Evolutionary conservation across 2,329 filamentous ascomycete genomes (phyloP), one percentile per base, ranked within the genome.

Genomic region (Diatrype stigma): DNA sequence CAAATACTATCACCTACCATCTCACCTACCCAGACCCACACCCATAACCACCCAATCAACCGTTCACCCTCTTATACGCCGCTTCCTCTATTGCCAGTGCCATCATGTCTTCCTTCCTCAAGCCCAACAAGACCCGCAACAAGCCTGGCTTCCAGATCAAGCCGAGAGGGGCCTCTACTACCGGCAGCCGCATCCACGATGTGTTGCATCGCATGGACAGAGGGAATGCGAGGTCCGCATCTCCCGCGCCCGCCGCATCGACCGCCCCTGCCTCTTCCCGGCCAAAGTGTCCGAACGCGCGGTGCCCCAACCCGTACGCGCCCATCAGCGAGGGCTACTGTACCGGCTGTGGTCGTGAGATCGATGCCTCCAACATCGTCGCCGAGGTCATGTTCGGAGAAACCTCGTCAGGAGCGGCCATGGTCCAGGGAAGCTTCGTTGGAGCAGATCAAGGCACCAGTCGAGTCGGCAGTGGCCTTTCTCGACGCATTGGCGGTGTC

Each of bases 321-420:
- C 62, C 63, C 6, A 53, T 86, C 46, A 74, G 80, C 48, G 82
- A 85, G 59, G 83, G 83, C 35, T 80, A 89, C 59, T 97, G 94
- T 71, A 82, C 85, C 54, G 87, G 83, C 45, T 97, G 94, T 69
- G 93, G 91, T 78, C 86, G 84, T 53, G 84, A 96, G 58, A 82
- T 93, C 50, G 86, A 89, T 60, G 88, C 95, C 65, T 86, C 84
- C 66, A 91, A 95, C 64, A 96, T 97, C 56, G 92, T 96, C 52
- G 83, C 90, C 46, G 94, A 99, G 68, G 83, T 97, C 55, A 86
- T 86, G 21, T 99, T 97, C 64, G 91, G 91, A 57, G 93, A 99
- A 73, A 87, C 84, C 26, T 84, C 89, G 0, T 85, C 84, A 32
- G 94, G 94, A 62, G 90, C 89, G 46, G 92, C 93, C 48, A 82